These are phyloP conservation scores for Cornus controversa DNA, from an alignment of 148 eudicot genomes.

Conservation along the genomic window DNA sequence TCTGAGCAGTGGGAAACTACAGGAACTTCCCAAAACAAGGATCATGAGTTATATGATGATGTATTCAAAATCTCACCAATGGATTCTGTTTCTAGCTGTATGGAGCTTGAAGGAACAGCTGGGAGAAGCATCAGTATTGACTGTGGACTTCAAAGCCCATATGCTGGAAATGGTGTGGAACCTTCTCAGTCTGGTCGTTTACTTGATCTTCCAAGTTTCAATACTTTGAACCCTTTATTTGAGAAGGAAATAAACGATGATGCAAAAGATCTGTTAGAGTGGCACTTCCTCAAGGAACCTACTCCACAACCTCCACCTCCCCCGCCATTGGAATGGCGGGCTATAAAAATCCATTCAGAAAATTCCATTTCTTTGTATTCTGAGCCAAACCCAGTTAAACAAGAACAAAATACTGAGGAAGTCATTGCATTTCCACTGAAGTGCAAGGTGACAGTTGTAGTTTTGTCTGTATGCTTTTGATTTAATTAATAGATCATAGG, in stretches of 20 bases:
- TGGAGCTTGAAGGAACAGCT: slow-evolving; percentile 34
- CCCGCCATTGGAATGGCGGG: slow-evolving; percentile 85
- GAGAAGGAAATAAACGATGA: slow-evolving; percentile 35
- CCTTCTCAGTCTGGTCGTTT: slow-evolving; percentile 26
- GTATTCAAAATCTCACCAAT: slow-evolving; percentile 47
- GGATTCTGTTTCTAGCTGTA: slow-evolving; percentile 61
- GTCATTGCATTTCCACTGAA: slow-evolving; percentile 22
- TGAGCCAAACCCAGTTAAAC: slow-evolving; percentile 35
- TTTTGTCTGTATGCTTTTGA: not conserved
- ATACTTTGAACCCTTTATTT: slow-evolving; percentile 39
- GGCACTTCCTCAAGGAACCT: slow-evolving; percentile 30
- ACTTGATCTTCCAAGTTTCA: slow-evolving; percentile 52
- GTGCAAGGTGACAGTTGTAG: slow-evolving; percentile 36
- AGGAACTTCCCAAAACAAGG: slow-evolving; percentile 45
- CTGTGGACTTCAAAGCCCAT: slow-evolving; percentile 22
- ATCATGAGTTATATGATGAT: slow-evolving; percentile 47
- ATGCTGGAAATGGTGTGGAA: slow-evolving; percentile 23
- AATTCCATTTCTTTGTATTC: slow-evolving; percentile 36
- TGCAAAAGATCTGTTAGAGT: slow-evolving; percentile 24
- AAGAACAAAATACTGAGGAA: slow-evolving; percentile 27
- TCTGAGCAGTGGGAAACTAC: slow-evolving; percentile 89
- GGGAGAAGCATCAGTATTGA: slow-evolving; percentile 18
- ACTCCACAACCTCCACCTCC: slow-evolving; percentile 72
- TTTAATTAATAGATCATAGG: not conserved
- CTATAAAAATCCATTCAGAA: slow-evolving; percentile 37